A percentile compares a stretch with the other conserved stretches of the same genome.
These are phyloP conservation scores for Picochlorum sp. DNA, from an alignment of 139 green algal genomes.

Conservation along the genomic window DNA sequence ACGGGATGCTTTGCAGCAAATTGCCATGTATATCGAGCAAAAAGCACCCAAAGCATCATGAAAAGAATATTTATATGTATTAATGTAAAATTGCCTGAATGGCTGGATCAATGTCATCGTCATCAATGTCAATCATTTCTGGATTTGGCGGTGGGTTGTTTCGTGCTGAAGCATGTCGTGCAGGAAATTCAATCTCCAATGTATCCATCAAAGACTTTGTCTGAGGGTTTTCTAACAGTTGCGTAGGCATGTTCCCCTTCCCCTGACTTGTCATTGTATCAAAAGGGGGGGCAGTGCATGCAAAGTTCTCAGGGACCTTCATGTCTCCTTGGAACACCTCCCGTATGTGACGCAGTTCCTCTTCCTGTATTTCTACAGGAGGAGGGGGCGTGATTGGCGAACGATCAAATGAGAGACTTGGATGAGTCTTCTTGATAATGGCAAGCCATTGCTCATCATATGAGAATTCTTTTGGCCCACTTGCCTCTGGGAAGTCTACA, in stretches of 20 bases:
- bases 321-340: constrained; percentile 20
- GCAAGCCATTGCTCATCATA: constrained; percentile 95
- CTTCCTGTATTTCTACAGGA: neutral
- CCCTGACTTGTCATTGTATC: neutral
- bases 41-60: neutral
- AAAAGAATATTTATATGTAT: constrained; percentile 12
- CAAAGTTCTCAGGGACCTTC: constrained; percentile 67
- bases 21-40: neutral
- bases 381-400: constrained; percentile 26
- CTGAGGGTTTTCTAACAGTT: neutral
- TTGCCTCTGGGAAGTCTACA: constrained; percentile 53
- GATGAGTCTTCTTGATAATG: constrained; percentile 65
- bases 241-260: neutral
- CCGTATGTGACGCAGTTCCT: constrained; percentile 1
- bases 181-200: neutral
- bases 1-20: constrained; percentile 1
- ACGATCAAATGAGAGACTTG: constrained; percentile 41
- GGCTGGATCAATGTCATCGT: constrained; percentile 10
- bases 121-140: constrained; percentile 15
- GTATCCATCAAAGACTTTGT: neutral
- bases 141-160: constrained; percentile 2
- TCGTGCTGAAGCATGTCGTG: constrained; percentile 5
- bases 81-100: neutral
- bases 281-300: constrained; percentile 42
- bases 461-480: constrained; percentile 51